A percentile compares a stretch with the other conserved stretches of the same genome.
phyloP scores from a whole-genome alignment of 192 early-diverging fungal genomes.

The Coemansia sp. region DNA sequence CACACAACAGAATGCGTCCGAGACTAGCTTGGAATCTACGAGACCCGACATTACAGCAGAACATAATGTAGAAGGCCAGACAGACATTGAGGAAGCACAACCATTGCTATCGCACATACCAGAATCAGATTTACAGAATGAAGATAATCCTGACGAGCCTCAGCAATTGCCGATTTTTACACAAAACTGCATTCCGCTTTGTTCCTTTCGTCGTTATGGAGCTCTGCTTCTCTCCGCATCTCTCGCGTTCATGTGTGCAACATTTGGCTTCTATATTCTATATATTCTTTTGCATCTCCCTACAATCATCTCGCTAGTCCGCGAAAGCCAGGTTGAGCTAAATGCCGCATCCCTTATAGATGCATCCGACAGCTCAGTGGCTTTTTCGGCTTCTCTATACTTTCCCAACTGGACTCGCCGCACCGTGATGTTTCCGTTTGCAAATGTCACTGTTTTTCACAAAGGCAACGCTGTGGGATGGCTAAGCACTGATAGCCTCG shows the following conservation, averaged over 20 bases:
- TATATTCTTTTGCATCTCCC: slow-evolving; percentile 34
- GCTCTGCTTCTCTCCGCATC: slow-evolving; percentile 16
- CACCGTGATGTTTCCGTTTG: slow-evolving; percentile 18
- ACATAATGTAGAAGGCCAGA: neutral
- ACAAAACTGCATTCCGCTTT: neutral
- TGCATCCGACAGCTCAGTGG: slow-evolving; percentile 22
- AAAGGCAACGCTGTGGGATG: slow-evolving; percentile 30
- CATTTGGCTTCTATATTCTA: slow-evolving; percentile 33
- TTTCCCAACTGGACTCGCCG: slow-evolving; percentile 25
- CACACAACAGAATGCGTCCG: neutral
- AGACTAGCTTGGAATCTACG: neutral
- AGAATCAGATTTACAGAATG: slow-evolving; percentile 1
- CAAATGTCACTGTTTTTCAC: slow-evolving; percentile 37
- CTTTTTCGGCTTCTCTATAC: slow-evolving; percentile 19
- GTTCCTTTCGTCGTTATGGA: slow-evolving; percentile 1
- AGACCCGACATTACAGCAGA: neutral
- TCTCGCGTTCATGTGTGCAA: slow-evolving; percentile 23
- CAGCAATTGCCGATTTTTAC: neutral
- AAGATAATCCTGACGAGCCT: neutral
- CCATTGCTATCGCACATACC: slow-evolving; percentile 18
- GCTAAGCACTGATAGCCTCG: slow-evolving; percentile 20
- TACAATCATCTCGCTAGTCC: slow-evolving; percentile 12
- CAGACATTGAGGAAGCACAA: slow-evolving; percentile 18
- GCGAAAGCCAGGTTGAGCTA: slow-evolving; percentile 24
- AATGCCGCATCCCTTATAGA: slow-evolving; percentile 26